A percentile compares a stretch with the other conserved stretches of the same genome.
These are phyloP conservation scores for Fraxinus dipetala DNA, from an alignment of 305 asterid genomes.

Conservation along the genomic window DNA sequence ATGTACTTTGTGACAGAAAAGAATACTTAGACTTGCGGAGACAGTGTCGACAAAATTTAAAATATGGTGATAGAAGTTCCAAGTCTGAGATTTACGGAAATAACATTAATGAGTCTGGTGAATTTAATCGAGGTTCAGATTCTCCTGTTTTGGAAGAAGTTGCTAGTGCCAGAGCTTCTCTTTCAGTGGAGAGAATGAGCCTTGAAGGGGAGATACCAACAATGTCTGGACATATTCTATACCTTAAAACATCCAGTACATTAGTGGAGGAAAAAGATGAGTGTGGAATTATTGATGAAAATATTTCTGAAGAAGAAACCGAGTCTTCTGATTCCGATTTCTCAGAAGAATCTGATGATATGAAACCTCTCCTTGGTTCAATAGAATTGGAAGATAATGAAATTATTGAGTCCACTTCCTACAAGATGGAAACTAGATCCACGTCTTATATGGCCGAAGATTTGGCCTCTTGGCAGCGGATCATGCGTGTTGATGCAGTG, in stretches of 20 bases:
- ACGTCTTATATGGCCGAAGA: slow-evolving; percentile 49
- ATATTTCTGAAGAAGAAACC: slow-evolving; percentile 45
- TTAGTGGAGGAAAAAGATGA: slow-evolving; percentile 35
- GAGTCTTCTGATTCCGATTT: slow-evolving; percentile 59
- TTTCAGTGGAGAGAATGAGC: slow-evolving; percentile 33
- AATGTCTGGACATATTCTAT: not conserved
- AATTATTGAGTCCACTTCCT: slow-evolving; percentile 29
- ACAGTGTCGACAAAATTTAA: slow-evolving; percentile 58
- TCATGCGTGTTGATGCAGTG: slow-evolving; percentile 81
- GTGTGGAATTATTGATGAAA: slow-evolving; percentile 32
- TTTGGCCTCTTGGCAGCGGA: slow-evolving; percentile 76
- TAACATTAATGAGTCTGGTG: slow-evolving; percentile 32
- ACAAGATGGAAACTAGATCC: slow-evolving; percentile 33
- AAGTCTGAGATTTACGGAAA: slow-evolving; percentile 38
- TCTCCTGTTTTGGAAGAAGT: slow-evolving; percentile 46
- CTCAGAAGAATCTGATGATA: slow-evolving; percentile 47
- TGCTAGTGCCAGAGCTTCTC: slow-evolving; percentile 40
- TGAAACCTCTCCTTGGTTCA: slow-evolving; percentile 47
- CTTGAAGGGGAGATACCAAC: slow-evolving; percentile 22
- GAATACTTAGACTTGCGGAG: slow-evolving; percentile 62
- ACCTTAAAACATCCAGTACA: slow-evolving; percentile 22
- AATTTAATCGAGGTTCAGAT: slow-evolving; percentile 42
- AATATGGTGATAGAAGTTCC: slow-evolving; percentile 40
- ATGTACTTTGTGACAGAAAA: slow-evolving; percentile 45
- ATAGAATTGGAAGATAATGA: slow-evolving; percentile 39